These are phyloP conservation scores for Epithele typhae DNA, from an alignment of 768 basidiomycete species.

Conservation along the genomic window DNA sequence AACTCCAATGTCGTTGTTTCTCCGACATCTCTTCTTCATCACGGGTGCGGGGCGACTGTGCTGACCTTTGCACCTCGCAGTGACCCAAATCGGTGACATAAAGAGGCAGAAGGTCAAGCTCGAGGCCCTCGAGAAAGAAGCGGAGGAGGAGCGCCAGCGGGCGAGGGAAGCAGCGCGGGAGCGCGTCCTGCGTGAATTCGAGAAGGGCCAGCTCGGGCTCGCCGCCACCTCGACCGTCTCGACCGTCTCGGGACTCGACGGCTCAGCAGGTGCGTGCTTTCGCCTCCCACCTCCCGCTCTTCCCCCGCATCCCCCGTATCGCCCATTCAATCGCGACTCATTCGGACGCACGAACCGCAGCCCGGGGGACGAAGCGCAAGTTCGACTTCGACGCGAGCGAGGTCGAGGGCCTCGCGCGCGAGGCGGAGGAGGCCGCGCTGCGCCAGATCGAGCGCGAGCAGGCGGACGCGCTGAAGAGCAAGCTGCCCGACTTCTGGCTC, in stretches of 20 bases:
- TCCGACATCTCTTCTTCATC: too few relatives aligned
- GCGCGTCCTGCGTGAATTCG: constrained; percentile 86
- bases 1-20: too few relatives aligned
- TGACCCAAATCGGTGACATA: constrained; percentile 88
- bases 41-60: too few relatives aligned
- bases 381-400: constrained; percentile 75
- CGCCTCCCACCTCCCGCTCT: not conserved
- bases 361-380: constrained; percentile 72
- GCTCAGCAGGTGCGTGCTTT: constrained; percentile 29
- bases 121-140: constrained; percentile 69
- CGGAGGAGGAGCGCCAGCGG: constrained; percentile 71
- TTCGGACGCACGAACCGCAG: constrained; percentile 26
- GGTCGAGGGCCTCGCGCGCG: constrained; percentile 65
- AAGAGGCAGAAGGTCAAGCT: constrained; percentile 84
- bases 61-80: too few relatives aligned
- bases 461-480: constrained; percentile 77
- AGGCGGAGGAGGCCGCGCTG: constrained; percentile 88
- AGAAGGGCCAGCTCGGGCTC: constrained; percentile 76
- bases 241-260: constrained; percentile 36
- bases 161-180: constrained; percentile 77
- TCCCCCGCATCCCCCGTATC: constrained; percentile 1
- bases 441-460: constrained; percentile 81
- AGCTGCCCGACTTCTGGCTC: constrained; percentile 97
- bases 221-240: constrained; percentile 39
- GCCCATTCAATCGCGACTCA: not conserved